Conservation (phyloP, 495 filamentous ascomycete genomes). For the Chaetomium fimeti region DNA sequence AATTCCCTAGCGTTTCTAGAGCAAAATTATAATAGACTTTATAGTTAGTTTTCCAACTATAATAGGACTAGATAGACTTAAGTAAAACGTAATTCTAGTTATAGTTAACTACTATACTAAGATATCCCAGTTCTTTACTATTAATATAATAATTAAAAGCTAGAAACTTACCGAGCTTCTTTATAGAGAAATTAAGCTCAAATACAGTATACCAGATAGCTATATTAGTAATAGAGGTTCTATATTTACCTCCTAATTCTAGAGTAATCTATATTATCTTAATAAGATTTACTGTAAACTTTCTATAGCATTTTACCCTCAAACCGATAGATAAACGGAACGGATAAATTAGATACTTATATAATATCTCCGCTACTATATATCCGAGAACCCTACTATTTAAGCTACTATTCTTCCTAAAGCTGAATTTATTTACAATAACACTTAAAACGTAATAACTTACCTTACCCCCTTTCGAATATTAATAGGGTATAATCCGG, state of each 20-base stretch:
- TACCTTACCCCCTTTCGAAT: too few relatives aligned
- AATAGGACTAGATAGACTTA: neutral
- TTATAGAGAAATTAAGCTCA: neutral
- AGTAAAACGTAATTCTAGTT: neutral
- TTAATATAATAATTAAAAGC: neutral
- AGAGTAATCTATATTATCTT: too few relatives aligned
- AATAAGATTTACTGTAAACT: too few relatives aligned
- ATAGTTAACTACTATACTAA: neutral
- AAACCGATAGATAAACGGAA: constrained; percentile 3
- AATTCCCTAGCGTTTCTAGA: neutral
- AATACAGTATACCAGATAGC: too few relatives aligned
- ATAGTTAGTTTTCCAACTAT: neutral
- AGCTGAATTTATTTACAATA: too few relatives aligned
- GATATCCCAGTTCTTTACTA: neutral
- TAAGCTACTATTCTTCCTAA: too few relatives aligned
- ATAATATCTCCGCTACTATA: neutral
- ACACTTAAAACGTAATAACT: too few relatives aligned
- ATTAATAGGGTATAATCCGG: too few relatives aligned
- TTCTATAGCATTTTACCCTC: too few relatives aligned
- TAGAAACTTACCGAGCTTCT: neutral
- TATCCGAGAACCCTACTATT: neutral
- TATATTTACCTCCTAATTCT: too few relatives aligned
- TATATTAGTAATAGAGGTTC: too few relatives aligned
- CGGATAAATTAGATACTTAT: neutral
- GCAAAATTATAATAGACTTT: constrained; percentile 1